Evolutionary conservation across 805 yeast species (phyloP).

Genomic region (Saccharomycopsis schoenii): DNA sequence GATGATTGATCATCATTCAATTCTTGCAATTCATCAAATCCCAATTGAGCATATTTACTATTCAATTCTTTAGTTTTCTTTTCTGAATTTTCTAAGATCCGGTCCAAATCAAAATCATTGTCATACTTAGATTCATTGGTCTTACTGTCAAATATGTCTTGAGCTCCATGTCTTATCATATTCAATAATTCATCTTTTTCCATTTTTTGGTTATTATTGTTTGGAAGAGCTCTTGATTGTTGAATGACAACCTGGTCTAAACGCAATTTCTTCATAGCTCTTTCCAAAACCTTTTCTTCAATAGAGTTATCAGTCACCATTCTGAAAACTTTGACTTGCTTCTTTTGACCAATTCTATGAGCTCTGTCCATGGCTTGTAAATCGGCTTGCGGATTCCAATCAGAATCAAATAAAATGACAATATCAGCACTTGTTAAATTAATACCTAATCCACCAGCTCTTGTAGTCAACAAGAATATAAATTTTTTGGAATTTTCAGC

Average conservation of each 20-base stretch:
- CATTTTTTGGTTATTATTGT: slow-evolving; percentile 30
- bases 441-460: slow-evolving; percentile 89
- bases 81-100: slow-evolving; percentile 50
- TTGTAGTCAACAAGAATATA: slow-evolving; percentile 66
- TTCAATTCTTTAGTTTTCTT: slow-evolving; percentile 52
- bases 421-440: slow-evolving; percentile 74
- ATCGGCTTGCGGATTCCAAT: slow-evolving; percentile 88
- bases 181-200: slow-evolving; percentile 65
- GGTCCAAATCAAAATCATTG: slow-evolving; percentile 51
- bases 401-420: slow-evolving; percentile 68
- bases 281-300: slow-evolving; percentile 71
- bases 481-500: slow-evolving; percentile 65
- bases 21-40: slow-evolving; percentile 69
- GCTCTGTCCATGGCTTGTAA: slow-evolving; percentile 87
- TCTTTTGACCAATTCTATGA: slow-evolving; percentile 79
- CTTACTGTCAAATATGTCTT: slow-evolving; percentile 38
- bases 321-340: slow-evolving; percentile 72
- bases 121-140: slow-evolving; percentile 23
- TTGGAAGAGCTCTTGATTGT: slow-evolving; percentile 45
- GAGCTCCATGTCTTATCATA: slow-evolving; percentile 81
- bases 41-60: slow-evolving; percentile 53
- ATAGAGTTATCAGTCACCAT: slow-evolving; percentile 75
- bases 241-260: slow-evolving; percentile 77
- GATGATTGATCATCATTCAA: slow-evolving; percentile 44
- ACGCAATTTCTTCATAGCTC: slow-evolving; percentile 73